Evolutionary conservation across 2,329 filamentous ascomycete genomes (phyloP).

Genomic region (Knufia fluminis): DNA sequence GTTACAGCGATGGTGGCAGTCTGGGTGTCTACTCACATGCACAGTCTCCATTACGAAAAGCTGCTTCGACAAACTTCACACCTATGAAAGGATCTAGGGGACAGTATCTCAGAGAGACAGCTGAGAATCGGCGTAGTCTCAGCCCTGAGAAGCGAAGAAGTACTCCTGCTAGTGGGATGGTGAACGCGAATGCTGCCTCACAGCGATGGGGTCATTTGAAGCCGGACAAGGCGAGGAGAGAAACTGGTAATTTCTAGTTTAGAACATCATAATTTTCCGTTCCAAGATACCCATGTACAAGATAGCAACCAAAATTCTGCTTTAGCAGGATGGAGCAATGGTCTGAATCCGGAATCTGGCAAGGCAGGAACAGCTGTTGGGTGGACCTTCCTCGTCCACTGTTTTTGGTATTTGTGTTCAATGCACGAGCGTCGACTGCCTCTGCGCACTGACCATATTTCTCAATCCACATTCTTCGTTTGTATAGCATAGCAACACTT

Average conservation of each 20-base stretch:
- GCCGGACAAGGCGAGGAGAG: constrained; percentile 21
- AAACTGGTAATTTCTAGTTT: constrained; percentile 25
- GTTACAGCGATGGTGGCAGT: constrained; percentile 59
- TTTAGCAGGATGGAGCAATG: no score
- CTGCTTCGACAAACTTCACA: constrained; percentile 49
- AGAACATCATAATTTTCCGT: background rate
- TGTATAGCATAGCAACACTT: constrained; percentile 22
- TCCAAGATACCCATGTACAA: constrained; percentile 9
- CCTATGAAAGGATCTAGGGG: constrained; percentile 27
- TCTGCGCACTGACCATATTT: constrained; percentile 17
- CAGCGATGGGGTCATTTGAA: constrained; percentile 29
- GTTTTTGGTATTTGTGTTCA: no score
- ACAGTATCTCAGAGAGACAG: constrained; percentile 30
- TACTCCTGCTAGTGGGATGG: constrained; percentile 27
- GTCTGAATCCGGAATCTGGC: no score
- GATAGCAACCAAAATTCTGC: background rate
- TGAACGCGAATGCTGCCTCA: constrained; percentile 26
- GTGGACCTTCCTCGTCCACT: background rate
- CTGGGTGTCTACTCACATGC: constrained; percentile 72
- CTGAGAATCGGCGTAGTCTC: constrained; percentile 30
- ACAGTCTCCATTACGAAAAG: constrained; percentile 74
- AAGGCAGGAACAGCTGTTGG: no score
- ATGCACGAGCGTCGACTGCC: no score
- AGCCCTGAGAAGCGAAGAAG: constrained; percentile 34
- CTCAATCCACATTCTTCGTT: constrained; percentile 13